Percentiles rank a stretch among this genome's conserved stretches.
Evolutionary conservation across 805 yeast genomes (phyloP).

Genomic region (Helenozyma baotianmanensis): DNA sequence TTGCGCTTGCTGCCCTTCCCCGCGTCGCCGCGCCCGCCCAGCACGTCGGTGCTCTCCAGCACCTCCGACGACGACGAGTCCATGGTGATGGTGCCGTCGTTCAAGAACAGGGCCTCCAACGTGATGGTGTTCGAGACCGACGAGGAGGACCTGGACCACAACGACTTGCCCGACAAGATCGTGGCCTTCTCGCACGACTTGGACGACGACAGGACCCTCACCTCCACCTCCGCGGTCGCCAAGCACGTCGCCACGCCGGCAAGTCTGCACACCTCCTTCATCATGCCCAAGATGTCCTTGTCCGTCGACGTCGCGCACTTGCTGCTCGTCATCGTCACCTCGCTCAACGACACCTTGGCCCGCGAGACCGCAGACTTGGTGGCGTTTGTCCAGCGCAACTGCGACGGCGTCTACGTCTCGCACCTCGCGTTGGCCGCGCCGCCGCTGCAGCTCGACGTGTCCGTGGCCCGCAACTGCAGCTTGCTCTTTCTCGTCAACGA

Average conservation of each 20-base stretch:
- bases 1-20: conserved; percentile 7
- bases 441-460: conserved; percentile 13
- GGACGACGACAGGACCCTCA: conserved; percentile 7
- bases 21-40: conserved; percentile 13
- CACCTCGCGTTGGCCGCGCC: conserved; percentile 3
- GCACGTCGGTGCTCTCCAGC: conserved; percentile 21
- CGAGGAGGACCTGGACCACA: conserved; percentile 29
- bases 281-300: conserved; percentile 35
- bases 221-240: conserved; percentile 1
- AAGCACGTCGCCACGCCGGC: neutral
- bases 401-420: conserved; percentile 5
- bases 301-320: conserved; percentile 15
- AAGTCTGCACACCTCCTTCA: conserved; percentile 20
- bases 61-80: conserved; percentile 24
- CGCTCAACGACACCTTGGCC: conserved; percentile 10
- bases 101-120: conserved; percentile 13
- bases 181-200: neutral
- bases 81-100: conserved; percentile 19
- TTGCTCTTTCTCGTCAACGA: conserved; percentile 35
- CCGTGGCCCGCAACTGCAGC: conserved; percentile 20
- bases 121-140: conserved; percentile 41
- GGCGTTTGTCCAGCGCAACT: conserved; percentile 9
- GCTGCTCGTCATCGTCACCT: conserved; percentile 22
- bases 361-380: conserved; percentile 20
- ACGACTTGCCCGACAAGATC: neutral